These are phyloP conservation scores for Actinomortierella ambigua DNA, from an alignment of 371 early-diverging fungal genomes.

Conservation along the genomic window DNA sequence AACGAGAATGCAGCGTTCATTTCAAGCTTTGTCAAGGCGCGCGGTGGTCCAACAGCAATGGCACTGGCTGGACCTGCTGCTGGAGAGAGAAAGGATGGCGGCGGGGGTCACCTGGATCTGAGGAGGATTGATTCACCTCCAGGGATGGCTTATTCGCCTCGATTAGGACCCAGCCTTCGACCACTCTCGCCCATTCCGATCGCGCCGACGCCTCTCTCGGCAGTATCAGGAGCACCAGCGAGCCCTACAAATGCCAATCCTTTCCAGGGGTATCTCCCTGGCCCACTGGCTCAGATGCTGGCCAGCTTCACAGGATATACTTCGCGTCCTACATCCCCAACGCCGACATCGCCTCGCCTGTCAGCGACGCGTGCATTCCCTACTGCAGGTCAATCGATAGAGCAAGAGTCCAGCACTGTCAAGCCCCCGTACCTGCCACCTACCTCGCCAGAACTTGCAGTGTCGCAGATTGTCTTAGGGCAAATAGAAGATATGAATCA, in stretches of 20 bases:
- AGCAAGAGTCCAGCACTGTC: too few relatives aligned
- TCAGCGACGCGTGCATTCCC: too few relatives aligned
- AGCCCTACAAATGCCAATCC: conserved; percentile 23
- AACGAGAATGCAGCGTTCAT: conserved; percentile 48
- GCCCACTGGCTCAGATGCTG: conserved; percentile 40
- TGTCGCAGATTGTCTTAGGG: too few relatives aligned
- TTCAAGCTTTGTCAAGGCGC: conserved; percentile 39
- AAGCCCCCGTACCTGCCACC: too few relatives aligned
- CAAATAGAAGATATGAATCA: too few relatives aligned
- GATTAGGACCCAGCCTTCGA: neutral
- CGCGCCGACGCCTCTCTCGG: too few relatives aligned
- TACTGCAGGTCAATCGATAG: too few relatives aligned
- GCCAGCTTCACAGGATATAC: conserved; percentile 12
- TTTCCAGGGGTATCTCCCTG: conserved; percentile 36
- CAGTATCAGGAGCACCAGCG: too few relatives aligned
- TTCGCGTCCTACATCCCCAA: too few relatives aligned
- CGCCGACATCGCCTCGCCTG: too few relatives aligned
- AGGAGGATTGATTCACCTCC: conserved; percentile 35
- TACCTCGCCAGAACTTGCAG: too few relatives aligned
- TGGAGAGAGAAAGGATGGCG: neutral
- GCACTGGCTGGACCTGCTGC: neutral
- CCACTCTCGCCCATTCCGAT: neutral
- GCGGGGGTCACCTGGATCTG: neutral
- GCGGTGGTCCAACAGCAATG: conserved; percentile 18
- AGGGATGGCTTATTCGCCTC: too few relatives aligned